Percentiles rank a stretch among this genome's conserved stretches.
Conservation (phyloP, 2,329 filamentous ascomycete species). For the Aureobasidium sp. region DNA sequence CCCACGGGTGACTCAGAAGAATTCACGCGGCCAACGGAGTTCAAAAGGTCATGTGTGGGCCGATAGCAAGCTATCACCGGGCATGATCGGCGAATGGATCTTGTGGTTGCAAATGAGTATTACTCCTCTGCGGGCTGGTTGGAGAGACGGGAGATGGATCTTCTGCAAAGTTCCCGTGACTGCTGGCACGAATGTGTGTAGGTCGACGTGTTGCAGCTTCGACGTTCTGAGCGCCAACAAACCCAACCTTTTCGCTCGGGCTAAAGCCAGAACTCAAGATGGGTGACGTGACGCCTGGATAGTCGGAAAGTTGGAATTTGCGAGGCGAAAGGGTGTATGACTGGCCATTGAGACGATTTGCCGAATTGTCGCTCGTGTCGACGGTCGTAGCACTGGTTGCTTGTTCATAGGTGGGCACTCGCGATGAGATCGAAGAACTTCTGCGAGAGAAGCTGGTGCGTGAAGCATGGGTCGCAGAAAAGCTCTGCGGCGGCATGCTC, state of each 20-base stretch:
- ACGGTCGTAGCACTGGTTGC: constrained; percentile 31
- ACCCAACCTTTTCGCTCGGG: constrained; percentile 36
- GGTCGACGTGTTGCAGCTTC: constrained; percentile 36
- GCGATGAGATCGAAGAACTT: constrained; percentile 4
- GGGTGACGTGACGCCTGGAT: constrained; percentile 26
- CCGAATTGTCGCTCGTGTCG: constrained; percentile 26
- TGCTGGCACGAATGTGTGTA: constrained; percentile 38
- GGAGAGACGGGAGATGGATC: constrained; percentile 37
- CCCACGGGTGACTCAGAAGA: constrained; percentile 33
- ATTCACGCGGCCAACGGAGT: constrained; percentile 29
- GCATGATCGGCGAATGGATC: constrained; percentile 37
- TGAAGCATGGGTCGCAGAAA: constrained; percentile 9
- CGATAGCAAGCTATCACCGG: constrained; percentile 33
- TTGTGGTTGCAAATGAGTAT: constrained; percentile 24
- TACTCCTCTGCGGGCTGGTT: constrained; percentile 23
- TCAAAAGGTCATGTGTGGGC: constrained; percentile 39
- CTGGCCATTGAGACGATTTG: constrained; percentile 37
- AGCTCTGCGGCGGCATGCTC: constrained; percentile 11
- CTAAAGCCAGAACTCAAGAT: constrained; percentile 26
- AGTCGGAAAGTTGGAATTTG: constrained; percentile 37
- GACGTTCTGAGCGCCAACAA: constrained; percentile 37
- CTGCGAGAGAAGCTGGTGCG: constrained; percentile 8
- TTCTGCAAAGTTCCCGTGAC: constrained; percentile 36
- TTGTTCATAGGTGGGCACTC: constrained; percentile 34
- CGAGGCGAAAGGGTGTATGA: constrained; percentile 40